Conservation (phyloP, 805 yeast species). For the Yamadazyma akitaensis region DNA sequence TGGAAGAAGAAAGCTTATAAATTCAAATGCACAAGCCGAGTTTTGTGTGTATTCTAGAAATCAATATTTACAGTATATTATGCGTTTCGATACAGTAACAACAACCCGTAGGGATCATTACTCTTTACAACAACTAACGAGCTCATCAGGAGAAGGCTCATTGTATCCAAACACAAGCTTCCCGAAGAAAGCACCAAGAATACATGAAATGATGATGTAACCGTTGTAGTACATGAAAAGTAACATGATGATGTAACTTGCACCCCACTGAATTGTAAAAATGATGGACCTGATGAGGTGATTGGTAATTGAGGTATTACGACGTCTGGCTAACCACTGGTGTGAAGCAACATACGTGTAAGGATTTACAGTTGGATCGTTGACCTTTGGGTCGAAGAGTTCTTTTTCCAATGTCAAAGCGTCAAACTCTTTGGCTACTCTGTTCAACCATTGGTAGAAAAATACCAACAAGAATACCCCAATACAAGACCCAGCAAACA, state of each 20-base stretch:
- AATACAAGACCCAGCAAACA: slow-evolving; percentile 71
- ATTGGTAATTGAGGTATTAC: slow-evolving; percentile 26
- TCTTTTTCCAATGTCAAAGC: slow-evolving; percentile 1
- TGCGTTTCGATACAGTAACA: no score
- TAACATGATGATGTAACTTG: slow-evolving; percentile 64
- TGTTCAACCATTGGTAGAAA: slow-evolving; percentile 54
- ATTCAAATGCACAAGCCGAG: no score
- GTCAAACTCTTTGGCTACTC: slow-evolving; percentile 31
- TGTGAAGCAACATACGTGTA: slow-evolving; percentile 22
- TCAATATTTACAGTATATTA: no score
- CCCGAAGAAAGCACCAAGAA: slow-evolving; percentile 60
- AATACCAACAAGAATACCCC: slow-evolving; percentile 62
- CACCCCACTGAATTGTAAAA: slow-evolving; percentile 60
- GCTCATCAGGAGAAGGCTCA: slow-evolving; percentile 32
- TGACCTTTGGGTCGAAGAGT: background rate
- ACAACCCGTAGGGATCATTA: no score
- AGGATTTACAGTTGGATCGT: slow-evolving; percentile 15
- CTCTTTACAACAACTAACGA: slow-evolving; percentile 14
- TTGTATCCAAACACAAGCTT: slow-evolving; percentile 48
- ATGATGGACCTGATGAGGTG: slow-evolving; percentile 49
- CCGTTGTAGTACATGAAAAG: slow-evolving; percentile 76
- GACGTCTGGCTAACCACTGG: slow-evolving; percentile 24
- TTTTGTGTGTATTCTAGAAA: no score
- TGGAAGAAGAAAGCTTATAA: no score
- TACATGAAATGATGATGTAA: slow-evolving; percentile 59